Percentiles rank a stretch among this genome's conserved stretches.
Conservation (phyloP, 495 filamentous ascomycete species). For the Cladorrhinum samala region DNA sequence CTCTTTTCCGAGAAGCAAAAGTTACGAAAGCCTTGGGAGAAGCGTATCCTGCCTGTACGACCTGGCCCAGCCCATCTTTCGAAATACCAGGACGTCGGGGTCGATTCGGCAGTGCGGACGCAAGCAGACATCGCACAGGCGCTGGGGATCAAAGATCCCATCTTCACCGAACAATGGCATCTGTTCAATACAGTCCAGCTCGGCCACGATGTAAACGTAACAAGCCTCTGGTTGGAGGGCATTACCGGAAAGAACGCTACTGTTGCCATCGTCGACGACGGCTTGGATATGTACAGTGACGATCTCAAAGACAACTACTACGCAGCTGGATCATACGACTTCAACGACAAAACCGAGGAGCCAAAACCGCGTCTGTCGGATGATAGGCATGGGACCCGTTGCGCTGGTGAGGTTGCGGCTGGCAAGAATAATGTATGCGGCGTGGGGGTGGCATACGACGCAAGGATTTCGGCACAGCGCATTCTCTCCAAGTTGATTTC, state of each 20-base stretch:
- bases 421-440: constrained; percentile 91
- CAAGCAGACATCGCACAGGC: constrained; percentile 56
- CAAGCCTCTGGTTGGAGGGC: constrained; percentile 83
- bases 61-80: constrained; percentile 10
- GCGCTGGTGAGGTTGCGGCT: constrained; percentile 89
- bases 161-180: constrained; percentile 94
- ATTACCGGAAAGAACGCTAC: constrained; percentile 85
- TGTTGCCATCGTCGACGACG: constrained; percentile 92
- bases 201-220: constrained; percentile 93
- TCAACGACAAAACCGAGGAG: constrained; percentile 75
- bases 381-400: constrained; percentile 87
- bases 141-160: constrained; percentile 77
- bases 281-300: constrained; percentile 93
- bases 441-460: constrained; percentile 88
- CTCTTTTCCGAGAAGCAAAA: constrained; percentile 78
- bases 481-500: constrained; percentile 87
- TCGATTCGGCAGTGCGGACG: constrained; percentile 45
- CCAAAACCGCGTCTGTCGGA: constrained; percentile 74
- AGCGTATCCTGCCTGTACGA: constrained; percentile 54
- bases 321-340: constrained; percentile 86
- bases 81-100: constrained; percentile 22
- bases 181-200: constrained; percentile 73
- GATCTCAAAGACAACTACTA: constrained; percentile 91
- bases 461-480: constrained; percentile 81
- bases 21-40: constrained; percentile 62